Evolutionary conservation across 352 stramenopile genomes (phyloP), one percentile per base, ranked within the genome.

Genomic region (Saprolegnia parasitica): DNA sequence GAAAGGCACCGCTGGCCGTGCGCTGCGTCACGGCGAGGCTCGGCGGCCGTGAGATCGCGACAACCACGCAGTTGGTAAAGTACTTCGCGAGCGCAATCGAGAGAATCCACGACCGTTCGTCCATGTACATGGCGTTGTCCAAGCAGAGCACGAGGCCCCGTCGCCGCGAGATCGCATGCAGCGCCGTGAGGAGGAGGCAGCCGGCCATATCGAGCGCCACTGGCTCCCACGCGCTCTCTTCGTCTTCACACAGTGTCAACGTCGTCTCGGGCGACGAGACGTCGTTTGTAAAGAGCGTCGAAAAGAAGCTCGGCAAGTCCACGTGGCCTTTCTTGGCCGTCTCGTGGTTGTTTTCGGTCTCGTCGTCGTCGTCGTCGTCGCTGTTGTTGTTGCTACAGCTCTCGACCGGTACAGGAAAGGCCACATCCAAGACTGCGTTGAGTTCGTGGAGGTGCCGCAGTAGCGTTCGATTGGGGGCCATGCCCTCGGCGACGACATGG

Each of bases 41-140:
- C 6, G 87, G 87, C 45, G 87, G 84, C 23, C 85, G 76, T 2
- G 84, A 91, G 9, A 81, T 83, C 37, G 93, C 71, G 23, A 93
- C 78, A 1, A 93, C 74, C 57, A 93, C 61, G 47, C 84, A 93
- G 68, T 95, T 95, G 1, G 85, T 93, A 54, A 93, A 93, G 57
- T 95, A 93, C 68, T 93, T 91, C 10, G 81, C 83, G 39, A 93
- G 80, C 46, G 90, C 89, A 13, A 84, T 83, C 11, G 88, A 76
- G n/a, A 95, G 64, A 32, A 83, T 80, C 87, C 87, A 95, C 40
- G 83, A 92, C 73, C 91, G 89, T 61, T 87, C 84, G 62, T 95
- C 87, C 84, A 93, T 93, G 65, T 91, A 84, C 85, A 93, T 93
- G 18, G 87, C 87, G 56, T 83, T 92, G 67, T 95, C 87, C 40